These are phyloP conservation scores for Atkinsonella texensis DNA, from an alignment of 2,329 filamentous ascomycete genomes.

Conservation along the genomic window DNA sequence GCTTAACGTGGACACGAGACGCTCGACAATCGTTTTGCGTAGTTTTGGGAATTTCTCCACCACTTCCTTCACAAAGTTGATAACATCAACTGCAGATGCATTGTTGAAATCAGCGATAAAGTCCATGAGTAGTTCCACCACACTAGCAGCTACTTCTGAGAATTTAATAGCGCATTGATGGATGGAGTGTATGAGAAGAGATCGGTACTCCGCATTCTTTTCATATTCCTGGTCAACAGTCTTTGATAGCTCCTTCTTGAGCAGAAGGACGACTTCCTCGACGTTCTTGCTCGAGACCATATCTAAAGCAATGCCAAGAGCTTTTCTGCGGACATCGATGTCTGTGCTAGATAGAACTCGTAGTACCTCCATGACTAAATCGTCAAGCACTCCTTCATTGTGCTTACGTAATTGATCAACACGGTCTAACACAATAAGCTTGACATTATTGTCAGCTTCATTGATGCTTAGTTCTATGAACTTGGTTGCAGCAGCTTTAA, in stretches of 20 bases:
- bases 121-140: constrained; percentile 95
- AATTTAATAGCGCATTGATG: constrained; percentile 99
- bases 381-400: constrained; percentile 84
- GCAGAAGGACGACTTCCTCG: constrained; percentile 85
- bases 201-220: constrained; percentile 92
- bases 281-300: constrained; percentile 99
- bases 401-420: constrained; percentile 79
- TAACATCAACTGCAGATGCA: constrained; percentile 90
- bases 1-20: constrained; percentile 77
- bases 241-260: constrained; percentile 97
- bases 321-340: constrained; percentile 89
- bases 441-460: constrained; percentile 98
- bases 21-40: constrained; percentile 73
- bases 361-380: constrained; percentile 92
- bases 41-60: constrained; percentile 95
- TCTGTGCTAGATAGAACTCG: constrained; percentile 91
- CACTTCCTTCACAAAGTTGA: constrained; percentile 97
- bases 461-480: constrained; percentile 97
- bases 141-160: constrained; percentile 92
- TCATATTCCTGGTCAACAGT: constrained; percentile 98
- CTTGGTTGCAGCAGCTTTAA: constrained; percentile 91
- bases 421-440: constrained; percentile 91
- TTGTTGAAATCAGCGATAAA: constrained; percentile 99
- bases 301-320: constrained; percentile 77
- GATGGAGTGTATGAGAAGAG: constrained; percentile 90